These are phyloP conservation scores for Lasiodiplodia sp. DNA, from an alignment of 2,329 filamentous ascomycete species.

Conservation along the genomic window DNA sequence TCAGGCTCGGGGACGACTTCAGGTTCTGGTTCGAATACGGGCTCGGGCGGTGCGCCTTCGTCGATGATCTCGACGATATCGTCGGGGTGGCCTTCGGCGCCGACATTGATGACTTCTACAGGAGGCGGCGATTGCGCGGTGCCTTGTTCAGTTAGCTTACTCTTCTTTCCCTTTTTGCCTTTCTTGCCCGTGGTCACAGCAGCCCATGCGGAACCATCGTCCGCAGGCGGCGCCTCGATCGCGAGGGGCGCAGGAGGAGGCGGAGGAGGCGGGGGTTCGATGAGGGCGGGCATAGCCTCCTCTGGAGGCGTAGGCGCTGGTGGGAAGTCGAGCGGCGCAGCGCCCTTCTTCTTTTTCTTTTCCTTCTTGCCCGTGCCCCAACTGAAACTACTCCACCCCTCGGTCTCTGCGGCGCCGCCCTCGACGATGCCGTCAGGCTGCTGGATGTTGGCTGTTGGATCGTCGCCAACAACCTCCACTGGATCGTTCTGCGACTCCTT, in stretches of 20 bases:
- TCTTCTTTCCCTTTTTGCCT: constrained; percentile 27
- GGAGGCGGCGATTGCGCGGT: constrained; percentile 6
- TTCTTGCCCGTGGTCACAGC: constrained; percentile 19
- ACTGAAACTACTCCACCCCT: constrained; percentile 9
- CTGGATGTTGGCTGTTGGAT: constrained; percentile 18
- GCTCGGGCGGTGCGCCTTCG: constrained; percentile 19
- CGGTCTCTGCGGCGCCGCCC: constrained; percentile 13
- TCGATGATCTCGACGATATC: constrained; percentile 28
- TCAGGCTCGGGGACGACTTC: neutral
- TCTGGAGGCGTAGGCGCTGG: constrained; percentile 28
- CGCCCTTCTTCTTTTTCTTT: constrained; percentile 31
- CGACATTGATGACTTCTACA: constrained; percentile 9
- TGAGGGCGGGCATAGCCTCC: constrained; percentile 3
- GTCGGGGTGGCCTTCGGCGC: constrained; percentile 19
- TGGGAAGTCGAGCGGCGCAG: constrained; percentile 15
- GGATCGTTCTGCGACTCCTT: constrained; percentile 35
- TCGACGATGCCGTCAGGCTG: constrained; percentile 28
- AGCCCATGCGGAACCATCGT: constrained; percentile 9
- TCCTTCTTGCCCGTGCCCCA: constrained; percentile 23
- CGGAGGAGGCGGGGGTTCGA: constrained; percentile 13
- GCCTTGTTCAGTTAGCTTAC: constrained; percentile 18
- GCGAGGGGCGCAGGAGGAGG: constrained; percentile 19
- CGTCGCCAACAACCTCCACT: constrained; percentile 28
- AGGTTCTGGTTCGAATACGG: constrained; percentile 35
- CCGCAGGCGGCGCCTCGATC: constrained; percentile 26